Evolutionary conservation across 495 filamentous ascomycete genomes (phyloP), one percentile per base, ranked within the genome.

Genomic region (Neurospora discreta): DNA sequence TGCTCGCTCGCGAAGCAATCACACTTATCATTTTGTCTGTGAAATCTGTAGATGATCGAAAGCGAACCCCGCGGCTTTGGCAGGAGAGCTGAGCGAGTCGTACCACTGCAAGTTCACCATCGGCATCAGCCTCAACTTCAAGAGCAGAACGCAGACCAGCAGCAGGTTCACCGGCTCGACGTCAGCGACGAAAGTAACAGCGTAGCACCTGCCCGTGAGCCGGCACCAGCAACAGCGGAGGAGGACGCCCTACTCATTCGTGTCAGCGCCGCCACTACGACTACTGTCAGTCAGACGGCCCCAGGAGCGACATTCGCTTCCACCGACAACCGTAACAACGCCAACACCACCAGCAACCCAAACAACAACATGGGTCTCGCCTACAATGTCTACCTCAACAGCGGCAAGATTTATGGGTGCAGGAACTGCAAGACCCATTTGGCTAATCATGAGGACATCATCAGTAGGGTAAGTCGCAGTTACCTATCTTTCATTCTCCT

Each of bases 381-480:
- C 71, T 99, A 98, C 87, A 98, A 98, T 85, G 88, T 93, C 75
- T 99, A 99, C 82, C 90, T 99, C 75, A 93, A 91, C 81, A 89
- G 91, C 76, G 88, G 85, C 82, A 91, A 92, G 81, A 94, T 99
- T 80, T 98, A 96, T 79, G 96, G 93, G 69, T 99, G 95, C 87
- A 96, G 95, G 83, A 86, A 85, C 74, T 99, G 95, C 89, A 98
- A 98, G 81, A 91, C 95, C 3, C 95, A 99, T 79, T 89, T 99
- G 13, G 89, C 93, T 13, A 94, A 96, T 77, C 93, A 97, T 75
- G 93, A 98, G 73, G 94, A 97, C 75, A 98, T 99, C 73, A 92
- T 98, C 71, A 97, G 93, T 76, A 86, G 95, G 77, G 95, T 99
- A 84, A 74, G 89, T 81, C 23, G 70, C 67, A 68, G 44, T 23